Conservation (phyloP, 2,329 filamentous ascomycete species). For the Clonostachys chloroleuca region DNA sequence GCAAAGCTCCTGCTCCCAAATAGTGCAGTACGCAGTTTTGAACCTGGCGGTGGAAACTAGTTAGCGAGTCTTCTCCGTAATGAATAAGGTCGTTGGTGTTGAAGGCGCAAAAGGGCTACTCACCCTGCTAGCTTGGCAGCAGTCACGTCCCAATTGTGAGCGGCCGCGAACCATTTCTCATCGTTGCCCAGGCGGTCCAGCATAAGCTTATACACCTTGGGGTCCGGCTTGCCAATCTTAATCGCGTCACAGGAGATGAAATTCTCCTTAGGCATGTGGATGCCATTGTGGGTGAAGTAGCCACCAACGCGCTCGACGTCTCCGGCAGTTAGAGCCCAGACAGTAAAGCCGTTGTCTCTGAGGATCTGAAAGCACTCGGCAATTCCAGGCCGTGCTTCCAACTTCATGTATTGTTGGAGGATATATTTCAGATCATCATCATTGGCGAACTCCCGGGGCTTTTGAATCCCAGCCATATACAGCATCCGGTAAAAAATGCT, state of each 20-base stretch:
- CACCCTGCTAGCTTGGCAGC: constrained; percentile 42
- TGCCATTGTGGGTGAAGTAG: constrained; percentile 42
- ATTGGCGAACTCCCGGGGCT: constrained; percentile 32
- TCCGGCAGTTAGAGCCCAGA: constrained; percentile 50
- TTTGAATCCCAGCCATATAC: constrained; percentile 32
- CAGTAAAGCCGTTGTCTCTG: constrained; percentile 37
- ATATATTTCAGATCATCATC: constrained; percentile 34
- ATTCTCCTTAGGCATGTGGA: constrained; percentile 45
- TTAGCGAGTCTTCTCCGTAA: constrained; percentile 4
- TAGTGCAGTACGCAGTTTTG: constrained; percentile 46
- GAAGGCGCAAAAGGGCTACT: constrained; percentile 1
- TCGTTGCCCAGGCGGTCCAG: constrained; percentile 30
- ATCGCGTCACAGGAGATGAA: constrained; percentile 44
- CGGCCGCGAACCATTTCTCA: constrained; percentile 52
- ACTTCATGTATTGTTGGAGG: constrained; percentile 27
- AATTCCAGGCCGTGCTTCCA: constrained; percentile 29
- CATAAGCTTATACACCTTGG: constrained; percentile 37
- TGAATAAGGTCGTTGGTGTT: not conserved
- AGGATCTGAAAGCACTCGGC: constrained; percentile 35
- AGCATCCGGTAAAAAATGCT: constrained; percentile 44
- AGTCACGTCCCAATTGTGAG: constrained; percentile 56
- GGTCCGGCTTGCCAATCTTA: constrained; percentile 44
- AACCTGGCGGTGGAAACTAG: constrained; percentile 19
- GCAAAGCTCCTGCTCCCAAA: constrained; percentile 46
- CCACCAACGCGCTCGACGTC: constrained; percentile 42